Conservation (phyloP, 78 protist genomes). For the Chrysochromulina tobinii region DNA sequence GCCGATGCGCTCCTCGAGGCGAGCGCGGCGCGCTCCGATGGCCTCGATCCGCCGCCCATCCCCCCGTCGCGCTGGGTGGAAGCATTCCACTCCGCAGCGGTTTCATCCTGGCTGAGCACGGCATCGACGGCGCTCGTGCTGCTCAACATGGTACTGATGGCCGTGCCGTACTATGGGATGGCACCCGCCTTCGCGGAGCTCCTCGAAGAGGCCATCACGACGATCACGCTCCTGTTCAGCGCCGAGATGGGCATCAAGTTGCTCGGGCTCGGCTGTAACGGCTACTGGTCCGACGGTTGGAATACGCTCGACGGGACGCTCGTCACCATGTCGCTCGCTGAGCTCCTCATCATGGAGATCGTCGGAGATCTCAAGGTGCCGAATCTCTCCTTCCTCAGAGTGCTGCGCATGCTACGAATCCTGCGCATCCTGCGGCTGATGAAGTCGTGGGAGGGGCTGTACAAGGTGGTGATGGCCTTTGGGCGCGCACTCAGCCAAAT, state of each 20-base stretch:
- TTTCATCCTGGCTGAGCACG: too few relatives aligned
- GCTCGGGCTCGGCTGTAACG: background rate
- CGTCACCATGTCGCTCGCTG: background rate
- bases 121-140: background rate
- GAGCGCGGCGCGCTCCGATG: too few relatives aligned
- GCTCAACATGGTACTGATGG: background rate
- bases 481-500: background rate
- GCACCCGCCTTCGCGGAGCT: background rate
- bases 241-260: constrained; percentile 31
- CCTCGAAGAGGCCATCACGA: background rate
- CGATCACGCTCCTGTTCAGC: background rate
- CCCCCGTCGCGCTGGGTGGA: too few relatives aligned
- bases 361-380: background rate
- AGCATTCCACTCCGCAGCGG: too few relatives aligned
- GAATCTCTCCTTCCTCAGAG: background rate
- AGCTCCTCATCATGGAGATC: background rate
- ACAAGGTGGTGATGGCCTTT: background rate
- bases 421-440: constrained; percentile 22
- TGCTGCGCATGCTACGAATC: constrained; percentile 19
- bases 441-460: background rate
- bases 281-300: constrained; percentile 20
- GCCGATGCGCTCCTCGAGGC: too few relatives aligned
- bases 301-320: constrained; percentile 31
- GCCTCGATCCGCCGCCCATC: too few relatives aligned
- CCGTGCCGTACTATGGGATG: background rate